Base-by-base conservation (phyloP, 2,329 filamentous ascomycete genomes). In the Aspergillus tamarii region DNA sequence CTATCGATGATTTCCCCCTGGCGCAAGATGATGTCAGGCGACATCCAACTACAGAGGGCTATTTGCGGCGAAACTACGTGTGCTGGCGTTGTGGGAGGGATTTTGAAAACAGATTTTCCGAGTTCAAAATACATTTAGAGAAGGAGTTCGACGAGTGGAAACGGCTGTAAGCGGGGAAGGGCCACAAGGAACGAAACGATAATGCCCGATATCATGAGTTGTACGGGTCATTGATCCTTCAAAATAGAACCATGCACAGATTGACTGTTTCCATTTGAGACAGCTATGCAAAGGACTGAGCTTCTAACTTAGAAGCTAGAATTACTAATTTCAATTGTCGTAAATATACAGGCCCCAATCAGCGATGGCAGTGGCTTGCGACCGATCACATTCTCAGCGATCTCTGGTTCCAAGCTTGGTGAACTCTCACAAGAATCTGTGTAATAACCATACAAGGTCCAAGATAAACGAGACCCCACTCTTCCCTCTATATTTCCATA, bases 61-160 rank as follows among this genome's bases (percentile, higher is more conserved):
- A 90, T 77, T 78, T 93, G 66, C 80, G 84, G 41, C 77, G 80
- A 64, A 89, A 93, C 64, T 84, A 97, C 76, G 79, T 80, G 66
- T 98, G 95, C 76, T 98, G 95, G 94, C 85, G 92, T 58, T 98
- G 95, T 80, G 88, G 88, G 1, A 79, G 77, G 76, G 85, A 87
- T 59, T 97, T 95, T 78, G 86, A 85, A 23, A 92, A 91, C 68
- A 86, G 84, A 73, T 96, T 97, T 76, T 82, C 85, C 67, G 84
- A 83, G 75, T 76, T 97, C 59, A 95, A 95, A 77, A 83, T 81
- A 64, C 94, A 99, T 81, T 79, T 97, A 54, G 84, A 85, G 19
- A 81, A 84, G 30, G 93, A 97, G 79, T 93, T 92, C 75, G 85
- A 90, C 69, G 81, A 80, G 63, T 97, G 93, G 93, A 92, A 85